These are phyloP conservation scores for Penicillium canariense DNA, from an alignment of 495 filamentous ascomycete species.

Conservation along the genomic window DNA sequence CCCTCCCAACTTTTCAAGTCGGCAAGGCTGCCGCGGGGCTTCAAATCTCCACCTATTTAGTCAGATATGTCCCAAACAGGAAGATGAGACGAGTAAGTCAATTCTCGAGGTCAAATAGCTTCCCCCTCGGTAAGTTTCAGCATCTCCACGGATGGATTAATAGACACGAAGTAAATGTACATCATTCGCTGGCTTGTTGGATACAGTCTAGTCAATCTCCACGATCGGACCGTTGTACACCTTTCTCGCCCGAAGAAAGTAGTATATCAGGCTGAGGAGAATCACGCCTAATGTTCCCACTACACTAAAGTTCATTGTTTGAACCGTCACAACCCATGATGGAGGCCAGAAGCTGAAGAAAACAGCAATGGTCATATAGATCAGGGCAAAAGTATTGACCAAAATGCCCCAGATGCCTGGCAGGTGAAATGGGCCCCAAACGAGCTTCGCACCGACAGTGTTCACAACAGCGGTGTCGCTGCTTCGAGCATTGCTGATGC, in stretches of 20 bases:
- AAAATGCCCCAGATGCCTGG: slow-evolving; percentile 29
- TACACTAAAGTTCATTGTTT: slow-evolving; percentile 48
- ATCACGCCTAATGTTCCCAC: slow-evolving; percentile 41
- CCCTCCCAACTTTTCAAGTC: too few species aligned
- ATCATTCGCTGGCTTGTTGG: too few species aligned
- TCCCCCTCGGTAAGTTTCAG: too few species aligned
- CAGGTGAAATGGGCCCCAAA: slow-evolving; percentile 39
- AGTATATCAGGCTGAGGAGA: slow-evolving; percentile 47
- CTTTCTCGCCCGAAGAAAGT: slow-evolving; percentile 38
- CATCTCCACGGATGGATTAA: too few species aligned
- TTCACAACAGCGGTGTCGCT: slow-evolving; percentile 23
- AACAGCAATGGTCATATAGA: slow-evolving; percentile 47
- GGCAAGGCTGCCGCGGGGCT: neutral
- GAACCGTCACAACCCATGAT: slow-evolving; percentile 25
- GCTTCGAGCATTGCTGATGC: slow-evolving; percentile 26
- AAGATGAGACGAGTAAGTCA: too few species aligned
- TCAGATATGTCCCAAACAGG: too few species aligned
- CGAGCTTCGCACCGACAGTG: slow-evolving; percentile 34
- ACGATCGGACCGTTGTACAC: slow-evolving; percentile 47
- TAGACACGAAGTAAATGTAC: too few species aligned
- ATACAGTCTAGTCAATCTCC: slow-evolving; percentile 31
- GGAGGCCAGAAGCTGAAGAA: slow-evolving; percentile 55
- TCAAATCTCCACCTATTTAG: neutral
- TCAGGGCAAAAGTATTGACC: slow-evolving; percentile 32
- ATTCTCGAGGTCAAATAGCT: too few species aligned